Evolutionary conservation across 352 stramenopile genomes (phyloP), one percentile per base, ranked within the genome.

Genomic region (Phytophthora ohioensis): DNA sequence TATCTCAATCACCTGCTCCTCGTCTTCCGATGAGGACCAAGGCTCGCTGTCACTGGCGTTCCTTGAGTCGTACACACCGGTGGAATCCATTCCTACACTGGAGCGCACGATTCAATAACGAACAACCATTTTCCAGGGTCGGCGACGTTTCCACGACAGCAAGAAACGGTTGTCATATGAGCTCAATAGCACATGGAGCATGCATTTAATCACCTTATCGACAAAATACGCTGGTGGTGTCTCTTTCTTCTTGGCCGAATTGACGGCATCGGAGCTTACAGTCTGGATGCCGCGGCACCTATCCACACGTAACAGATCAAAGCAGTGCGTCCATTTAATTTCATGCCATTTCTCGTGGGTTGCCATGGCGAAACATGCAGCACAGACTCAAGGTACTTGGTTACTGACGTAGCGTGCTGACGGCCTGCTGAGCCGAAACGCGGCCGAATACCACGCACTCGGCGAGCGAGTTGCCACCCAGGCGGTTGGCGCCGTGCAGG

Each of bases 401-500:
- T 76, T 72, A 76, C 63, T 71, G 69, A 69, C 69, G 53, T 60
- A 81, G 55, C 57, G 79, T 72, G 32, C 66, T 71, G 21, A 82
- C 75, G 3, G 76, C 81, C 47, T 84, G 64, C 53, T 88, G 81
- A 13, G 76, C 92, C 11, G 91, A 90, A 17, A 96, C 79, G 55
- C 92, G 85, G 5, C 93, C 93, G 67, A 98, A 98, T 13, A 98
- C 93, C 39, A 98, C 92, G 63, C 93, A 98, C 58, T 98, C 93
- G 3, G 97, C 85, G 17, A 99, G 81, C 34, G 87, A 97, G 71
- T 98, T 98, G 66, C 93, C 95, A 43, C 93, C 95, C 52, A 93
- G 67, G 53, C 91, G 90, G 85, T 99, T 99, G 53, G 95, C 97
- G 43, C 97, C 97, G 72, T 99, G 97, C 17, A 99, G 98, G 81